phyloP scores from a whole-genome alignment of 2,329 filamentous ascomycete species.

The Calonectria hawksworthii region DNA sequence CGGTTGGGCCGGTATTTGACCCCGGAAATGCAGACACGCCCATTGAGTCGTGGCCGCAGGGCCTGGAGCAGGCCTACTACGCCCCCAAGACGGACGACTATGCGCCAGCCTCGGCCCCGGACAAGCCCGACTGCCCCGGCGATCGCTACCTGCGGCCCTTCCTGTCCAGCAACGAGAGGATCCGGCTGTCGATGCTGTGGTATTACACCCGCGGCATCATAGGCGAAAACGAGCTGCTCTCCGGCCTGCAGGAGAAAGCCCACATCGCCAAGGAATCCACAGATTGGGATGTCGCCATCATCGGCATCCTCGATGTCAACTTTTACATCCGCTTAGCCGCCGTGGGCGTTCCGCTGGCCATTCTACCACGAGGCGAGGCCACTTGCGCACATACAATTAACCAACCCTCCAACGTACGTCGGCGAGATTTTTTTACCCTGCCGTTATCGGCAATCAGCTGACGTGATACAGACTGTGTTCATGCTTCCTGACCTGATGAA shows the following conservation, averaged over 20 bases:
- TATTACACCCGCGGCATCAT: conserved; percentile 59
- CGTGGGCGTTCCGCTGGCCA: conserved; percentile 55
- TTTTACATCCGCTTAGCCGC: conserved; percentile 59
- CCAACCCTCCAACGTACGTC: conserved; percentile 47
- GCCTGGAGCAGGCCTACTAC: conserved; percentile 16
- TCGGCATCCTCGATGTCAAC: conserved; percentile 59
- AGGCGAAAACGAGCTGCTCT: conserved; percentile 56
- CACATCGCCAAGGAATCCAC: conserved; percentile 56
- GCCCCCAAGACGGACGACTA: conserved; percentile 25
- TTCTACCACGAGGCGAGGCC: conserved; percentile 60
- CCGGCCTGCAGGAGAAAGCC: conserved; percentile 58
- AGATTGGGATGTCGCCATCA: conserved; percentile 61
- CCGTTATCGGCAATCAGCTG: neutral
- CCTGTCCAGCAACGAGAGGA: conserved; percentile 47
- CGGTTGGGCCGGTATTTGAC: conserved; percentile 40
- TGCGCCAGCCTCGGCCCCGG: conserved; percentile 30
- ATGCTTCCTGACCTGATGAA: conserved; percentile 56
- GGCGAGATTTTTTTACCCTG: neutral
- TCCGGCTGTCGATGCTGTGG: conserved; percentile 54
- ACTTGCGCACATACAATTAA: conserved; percentile 61
- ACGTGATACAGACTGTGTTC: conserved; percentile 51
- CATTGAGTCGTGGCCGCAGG: conserved; percentile 30
- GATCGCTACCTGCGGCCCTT: conserved; percentile 41
- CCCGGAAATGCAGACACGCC: conserved; percentile 28
- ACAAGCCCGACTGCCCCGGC: neutral